Conservation (phyloP, 192 early-diverging fungal genomes). For the Oehlia diaphana region DNA sequence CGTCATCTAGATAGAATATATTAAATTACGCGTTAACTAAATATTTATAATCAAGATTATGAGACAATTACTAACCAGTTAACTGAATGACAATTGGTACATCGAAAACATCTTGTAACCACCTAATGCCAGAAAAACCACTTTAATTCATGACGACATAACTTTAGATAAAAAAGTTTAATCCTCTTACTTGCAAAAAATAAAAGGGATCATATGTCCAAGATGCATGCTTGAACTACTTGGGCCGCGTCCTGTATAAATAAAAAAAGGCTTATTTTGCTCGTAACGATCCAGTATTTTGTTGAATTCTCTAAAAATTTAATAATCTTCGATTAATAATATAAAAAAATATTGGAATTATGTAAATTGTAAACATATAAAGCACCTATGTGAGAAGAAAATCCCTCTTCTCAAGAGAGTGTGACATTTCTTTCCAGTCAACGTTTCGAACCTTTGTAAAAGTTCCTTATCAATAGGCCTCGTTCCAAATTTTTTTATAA, state of each 20-base stretch:
- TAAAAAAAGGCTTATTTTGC: slow-evolving; percentile 94
- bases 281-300: slow-evolving; percentile 88
- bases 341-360: neutral
- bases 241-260: slow-evolving; percentile 98
- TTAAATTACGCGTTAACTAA: neutral
- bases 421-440: slow-evolving; percentile 85
- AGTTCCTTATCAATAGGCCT: slow-evolving; percentile 71
- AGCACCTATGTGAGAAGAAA: slow-evolving; percentile 92
- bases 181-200: slow-evolving; percentile 84
- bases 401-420: slow-evolving; percentile 82
- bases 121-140: slow-evolving; percentile 46
- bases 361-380: neutral
- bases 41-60: neutral
- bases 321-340: neutral
- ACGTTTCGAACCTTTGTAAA: slow-evolving; percentile 76
- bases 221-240: slow-evolving; percentile 90
- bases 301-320: slow-evolving; percentile 66
- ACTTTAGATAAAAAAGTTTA: neutral
- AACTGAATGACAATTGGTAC: slow-evolving; percentile 94
- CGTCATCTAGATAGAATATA: slow-evolving; percentile 69
- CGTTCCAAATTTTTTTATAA: slow-evolving; percentile 89
- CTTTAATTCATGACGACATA: neutral
- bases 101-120: slow-evolving; percentile 95
- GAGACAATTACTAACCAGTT: slow-evolving; percentile 51
- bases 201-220: slow-evolving; percentile 95